Evolutionary conservation across 23 red algal genomes (phyloP), one percentile per base, ranked within the genome.

Genomic region (Gracilaria gracilis): DNA sequence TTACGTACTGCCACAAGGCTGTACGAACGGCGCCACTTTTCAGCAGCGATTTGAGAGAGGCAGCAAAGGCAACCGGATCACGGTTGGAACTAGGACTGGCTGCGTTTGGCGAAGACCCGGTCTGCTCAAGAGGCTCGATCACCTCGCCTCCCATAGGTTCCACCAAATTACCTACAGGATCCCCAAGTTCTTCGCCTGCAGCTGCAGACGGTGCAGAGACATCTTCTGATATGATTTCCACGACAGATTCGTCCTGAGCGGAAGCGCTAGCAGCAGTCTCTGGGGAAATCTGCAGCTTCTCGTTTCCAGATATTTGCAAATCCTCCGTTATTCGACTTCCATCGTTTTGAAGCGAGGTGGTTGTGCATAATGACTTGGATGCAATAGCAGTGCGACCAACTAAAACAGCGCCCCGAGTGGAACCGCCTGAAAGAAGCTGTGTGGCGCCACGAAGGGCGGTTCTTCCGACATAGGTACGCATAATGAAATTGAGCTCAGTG

Each of bases 1-100:
- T 57, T 9, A 40, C n/a, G 55, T 65, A 90, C 35, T 90, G 71
- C 53, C 57, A 90, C 21, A 90, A 81, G 6, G 87, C 87, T 20
- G 87, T 77, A 3, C 87, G 87, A 57, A 67, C 36, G 13, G 72
- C 55, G 46, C 74, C 57, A 7, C 21, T 69, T 19, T 33, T 8
- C n/a, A 90, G 46, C 53, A 81, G 79, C 9, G 50, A 38, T 2
- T 53, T 40, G 36, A 82, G 79, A 29, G 21, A 28, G 2, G 38
- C 38, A 32, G 72, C 38, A 50, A 77, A 77, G 20, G 13, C 39
- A 23, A 12, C 36, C 4, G 72, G 72, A 20, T 69, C 64, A 19
- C 33, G 28, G 16, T 20, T 2, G 16, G 32, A 69, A 20, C 16
- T 24, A 0, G 27, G 9, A 37, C 9, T 14, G 46, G 20, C 0